Base-by-base conservation (phyloP, 2,329 filamentous ascomycete genomes). In the Sporothrix inflata region DNA sequence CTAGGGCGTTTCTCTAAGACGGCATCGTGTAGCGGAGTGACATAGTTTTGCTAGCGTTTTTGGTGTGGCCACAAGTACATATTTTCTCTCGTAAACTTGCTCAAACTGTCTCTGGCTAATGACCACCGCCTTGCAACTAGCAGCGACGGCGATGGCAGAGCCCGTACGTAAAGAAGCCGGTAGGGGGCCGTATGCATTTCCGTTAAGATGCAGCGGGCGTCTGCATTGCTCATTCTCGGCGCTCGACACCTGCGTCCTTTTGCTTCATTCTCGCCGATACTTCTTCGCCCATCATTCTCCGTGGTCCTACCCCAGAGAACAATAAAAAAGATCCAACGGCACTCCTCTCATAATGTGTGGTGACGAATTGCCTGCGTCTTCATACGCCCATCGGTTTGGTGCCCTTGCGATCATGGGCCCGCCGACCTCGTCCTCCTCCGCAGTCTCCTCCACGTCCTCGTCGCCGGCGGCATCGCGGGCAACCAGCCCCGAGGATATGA, bases 331-430 rank as follows among this genome's bases (percentile, higher is more conserved):
- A 2, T 24, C 16, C 12, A 49, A 30, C 27, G 8, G n/a, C 42
- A 47, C 16, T 1, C 24, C 16, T 8, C 27, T 51, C 60, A 73
- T 0, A 12, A 76, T 76, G 75, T 76, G 75, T 34, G 74, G 75
- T n/a, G 24, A 69, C 6, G 61, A 75, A 8, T 27, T 69, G 4
- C 71, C 74, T 4, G 61, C 51, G 21, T 65, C 72, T 5, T 69
- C 73, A 8, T 74, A 74, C 47, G 65, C 72, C 0, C 70, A 74
- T 60, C 71, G 75, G 30, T 75, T 72, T 47, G 75, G 75, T 11
- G 75, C 75, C 3, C 71, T 76, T 16, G 75, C 75, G 42, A 68
- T 74, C 11, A 63, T 76, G 12, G 66, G 60, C 47, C 63, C 74
- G 14, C 19, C 57, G 11, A 19, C 27, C 19, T 49, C 45, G 0